Evolutionary conservation across 176 grass and related monocot genomes (phyloP).

Genomic region (Oryza glaberrima): DNA sequence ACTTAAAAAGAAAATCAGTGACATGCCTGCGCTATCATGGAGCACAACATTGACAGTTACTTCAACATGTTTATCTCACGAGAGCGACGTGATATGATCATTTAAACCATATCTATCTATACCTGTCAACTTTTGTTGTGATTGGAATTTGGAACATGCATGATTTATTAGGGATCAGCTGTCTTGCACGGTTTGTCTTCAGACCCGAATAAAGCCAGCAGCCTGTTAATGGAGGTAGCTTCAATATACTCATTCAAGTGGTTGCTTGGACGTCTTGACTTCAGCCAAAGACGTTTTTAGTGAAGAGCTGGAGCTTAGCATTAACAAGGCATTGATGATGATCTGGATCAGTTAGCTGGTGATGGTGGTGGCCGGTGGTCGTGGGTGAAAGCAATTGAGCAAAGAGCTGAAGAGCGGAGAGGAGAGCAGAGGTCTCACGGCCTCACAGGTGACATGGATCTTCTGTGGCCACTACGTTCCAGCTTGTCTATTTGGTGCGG

Average conservation of each 20-base stretch:
- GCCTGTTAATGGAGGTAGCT: background rate
- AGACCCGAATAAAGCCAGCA: background rate
- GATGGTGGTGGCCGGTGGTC: background rate
- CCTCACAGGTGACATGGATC: background rate
- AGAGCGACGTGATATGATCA: background rate
- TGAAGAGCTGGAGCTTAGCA: background rate
- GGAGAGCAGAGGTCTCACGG: too few species aligned
- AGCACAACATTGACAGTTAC: background rate
- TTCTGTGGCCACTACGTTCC: background rate
- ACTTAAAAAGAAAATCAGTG: background rate
- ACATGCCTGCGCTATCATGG: background rate
- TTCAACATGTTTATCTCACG: background rate
- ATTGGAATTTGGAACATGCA: background rate
- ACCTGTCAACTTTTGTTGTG: background rate
- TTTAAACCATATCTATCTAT: too few species aligned
- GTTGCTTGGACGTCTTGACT: conserved; percentile 10
- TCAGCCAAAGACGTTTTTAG: background rate
- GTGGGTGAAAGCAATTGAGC: too few species aligned
- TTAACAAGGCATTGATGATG: background rate
- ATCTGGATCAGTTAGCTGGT: background rate
- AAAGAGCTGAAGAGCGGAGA: background rate
- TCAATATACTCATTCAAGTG: background rate
- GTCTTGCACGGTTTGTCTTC: conserved; percentile 11
- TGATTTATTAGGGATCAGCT: background rate
- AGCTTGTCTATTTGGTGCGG: background rate